Evolutionary conservation across 345 rosid species (phyloP).

Genomic region (Salix viminalis): DNA sequence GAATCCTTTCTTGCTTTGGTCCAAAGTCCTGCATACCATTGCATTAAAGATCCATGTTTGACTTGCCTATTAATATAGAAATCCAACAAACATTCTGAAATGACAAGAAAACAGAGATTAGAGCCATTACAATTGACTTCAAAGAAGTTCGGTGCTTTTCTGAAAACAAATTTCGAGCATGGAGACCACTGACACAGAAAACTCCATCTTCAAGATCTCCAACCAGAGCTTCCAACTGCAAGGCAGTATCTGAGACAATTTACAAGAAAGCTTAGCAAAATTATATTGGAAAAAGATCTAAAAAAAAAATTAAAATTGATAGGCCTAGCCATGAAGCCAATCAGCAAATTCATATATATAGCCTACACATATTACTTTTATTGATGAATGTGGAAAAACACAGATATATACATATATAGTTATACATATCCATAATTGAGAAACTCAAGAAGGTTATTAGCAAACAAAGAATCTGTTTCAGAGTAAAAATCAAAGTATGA

Average conservation of each 20-base stretch:
- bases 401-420: not conserved
- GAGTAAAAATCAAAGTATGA: too few relatives aligned
- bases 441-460: not conserved
- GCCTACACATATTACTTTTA: not conserved
- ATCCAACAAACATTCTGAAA: slow-evolving; percentile 7
- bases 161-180: slow-evolving; percentile 36
- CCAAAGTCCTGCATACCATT: slow-evolving; percentile 44
- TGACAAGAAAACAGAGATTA: slow-evolving; percentile 6
- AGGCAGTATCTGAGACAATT: slow-evolving; percentile 46
- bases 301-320: not conserved
- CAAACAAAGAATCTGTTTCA: not conserved
- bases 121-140: slow-evolving; percentile 24
- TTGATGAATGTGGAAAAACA: not conserved
- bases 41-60: slow-evolving; percentile 3
- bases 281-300: slow-evolving; percentile 4
- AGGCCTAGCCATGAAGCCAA: not conserved
- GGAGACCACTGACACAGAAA: slow-evolving; percentile 31
- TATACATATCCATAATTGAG: not conserved
- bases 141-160: slow-evolving; percentile 29
- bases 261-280: not conserved
- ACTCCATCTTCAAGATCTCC: slow-evolving; percentile 85
- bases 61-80: not conserved
- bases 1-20: slow-evolving; percentile 44
- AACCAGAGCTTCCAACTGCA: slow-evolving; percentile 65
- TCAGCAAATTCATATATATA: not conserved